Percentiles rank a stretch among this genome's conserved stretches.
Evolutionary conservation across 345 rosid genomes (phyloP).

Genomic region (Salix exigua): DNA sequence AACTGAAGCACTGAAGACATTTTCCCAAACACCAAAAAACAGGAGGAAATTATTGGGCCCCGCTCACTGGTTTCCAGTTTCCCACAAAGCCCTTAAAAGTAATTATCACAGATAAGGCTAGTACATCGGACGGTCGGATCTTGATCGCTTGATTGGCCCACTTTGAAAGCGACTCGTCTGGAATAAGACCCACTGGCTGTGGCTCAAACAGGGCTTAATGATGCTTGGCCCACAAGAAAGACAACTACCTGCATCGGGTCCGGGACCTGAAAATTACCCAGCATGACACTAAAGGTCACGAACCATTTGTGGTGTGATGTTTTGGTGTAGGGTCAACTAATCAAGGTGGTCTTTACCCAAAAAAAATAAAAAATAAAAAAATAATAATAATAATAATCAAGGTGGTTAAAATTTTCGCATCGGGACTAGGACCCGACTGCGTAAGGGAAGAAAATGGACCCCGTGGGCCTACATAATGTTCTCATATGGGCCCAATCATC

Average conservation of each 20-base stretch:
- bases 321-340: slow-evolving; percentile 18
- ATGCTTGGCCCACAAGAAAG: slow-evolving; percentile 8
- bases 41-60: not conserved
- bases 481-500: slow-evolving; percentile 4
- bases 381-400: too few species aligned
- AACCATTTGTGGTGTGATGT: not conserved
- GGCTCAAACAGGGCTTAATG: slow-evolving; percentile 1
- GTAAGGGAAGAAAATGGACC: not conserved
- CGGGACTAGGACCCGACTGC: not conserved
- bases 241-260: slow-evolving; percentile 19
- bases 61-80: not conserved
- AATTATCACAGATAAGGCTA: not conserved
- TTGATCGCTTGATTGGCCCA: not conserved
- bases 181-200: not conserved
- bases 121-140: slow-evolving; percentile 13
- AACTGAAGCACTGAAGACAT: not conserved
- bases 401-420: slow-evolving; percentile 15
- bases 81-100: not conserved
- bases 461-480: slow-evolving; percentile 13
- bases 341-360: too few species aligned
- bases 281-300: slow-evolving; percentile 4
- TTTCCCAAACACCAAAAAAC: slow-evolving; percentile 19
- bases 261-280: slow-evolving; percentile 27
- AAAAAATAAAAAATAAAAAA: too few species aligned
- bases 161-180: not conserved